These are phyloP conservation scores for Wickerhamiella musiphila DNA, from an alignment of 805 yeast genomes.

Conservation along the genomic window DNA sequence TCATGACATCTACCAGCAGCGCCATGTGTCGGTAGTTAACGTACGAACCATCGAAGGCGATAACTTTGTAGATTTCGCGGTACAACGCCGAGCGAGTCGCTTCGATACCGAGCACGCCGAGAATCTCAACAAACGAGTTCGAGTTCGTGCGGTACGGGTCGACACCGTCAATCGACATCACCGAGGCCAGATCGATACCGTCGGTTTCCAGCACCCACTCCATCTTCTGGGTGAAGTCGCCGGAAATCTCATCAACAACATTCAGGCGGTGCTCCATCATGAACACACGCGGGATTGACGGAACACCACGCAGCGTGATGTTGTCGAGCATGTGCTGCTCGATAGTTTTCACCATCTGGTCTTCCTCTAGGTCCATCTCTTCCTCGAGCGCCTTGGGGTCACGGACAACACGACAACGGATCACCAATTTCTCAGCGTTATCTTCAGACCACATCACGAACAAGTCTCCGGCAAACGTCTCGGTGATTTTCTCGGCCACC, in stretches of 20 bases:
- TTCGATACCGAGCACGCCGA: slow-evolving; percentile 92
- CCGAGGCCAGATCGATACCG: slow-evolving; percentile 91
- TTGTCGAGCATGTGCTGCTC: slow-evolving; percentile 94
- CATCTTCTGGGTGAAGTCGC: slow-evolving; percentile 75
- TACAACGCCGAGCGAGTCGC: slow-evolving; percentile 92
- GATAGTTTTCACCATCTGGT: slow-evolving; percentile 83
- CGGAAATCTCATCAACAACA: slow-evolving; percentile 45
- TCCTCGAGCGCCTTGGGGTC: slow-evolving; percentile 88
- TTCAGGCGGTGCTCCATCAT: slow-evolving; percentile 29
- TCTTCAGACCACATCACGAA: slow-evolving; percentile 99
- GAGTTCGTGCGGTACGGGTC: slow-evolving; percentile 83
- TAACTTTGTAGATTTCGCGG: slow-evolving; percentile 88
- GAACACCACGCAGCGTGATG: slow-evolving; percentile 88
- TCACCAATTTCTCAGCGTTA: slow-evolving; percentile 87
- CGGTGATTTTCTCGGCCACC: slow-evolving; percentile 89
- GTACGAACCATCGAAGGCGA: slow-evolving; percentile 98
- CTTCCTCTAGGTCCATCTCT: slow-evolving; percentile 91
- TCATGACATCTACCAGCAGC: slow-evolving; percentile 92
- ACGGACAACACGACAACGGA: slow-evolving; percentile 96
- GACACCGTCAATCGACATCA: slow-evolving; percentile 88
- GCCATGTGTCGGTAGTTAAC: slow-evolving; percentile 99
- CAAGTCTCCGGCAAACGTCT: slow-evolving; percentile 83
- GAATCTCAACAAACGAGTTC: slow-evolving; percentile 88
- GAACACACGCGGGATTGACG: slow-evolving; percentile 77
- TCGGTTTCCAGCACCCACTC: slow-evolving; percentile 99